phyloP scores from a whole-genome alignment of 1,284 basidiomycete genomes.

The Tylopilus sp. region DNA sequence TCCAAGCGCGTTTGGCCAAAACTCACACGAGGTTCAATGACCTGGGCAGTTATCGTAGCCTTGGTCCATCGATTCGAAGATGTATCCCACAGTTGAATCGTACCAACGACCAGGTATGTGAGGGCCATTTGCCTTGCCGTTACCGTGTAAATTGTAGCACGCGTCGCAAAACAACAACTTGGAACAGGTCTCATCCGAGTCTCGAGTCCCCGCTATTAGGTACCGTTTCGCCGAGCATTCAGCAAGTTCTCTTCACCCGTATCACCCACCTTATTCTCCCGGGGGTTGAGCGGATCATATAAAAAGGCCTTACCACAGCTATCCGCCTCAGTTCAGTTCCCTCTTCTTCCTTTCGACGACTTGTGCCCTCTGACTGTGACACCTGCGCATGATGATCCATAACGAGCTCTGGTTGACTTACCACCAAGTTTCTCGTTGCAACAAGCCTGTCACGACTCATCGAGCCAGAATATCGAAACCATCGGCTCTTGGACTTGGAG shows the following conservation, averaged over 20 bases:
- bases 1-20: no score
- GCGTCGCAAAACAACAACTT: no score
- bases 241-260: conserved; percentile 6
- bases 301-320: conserved; percentile 8
- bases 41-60: no score
- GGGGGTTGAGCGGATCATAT: conserved; percentile 6
- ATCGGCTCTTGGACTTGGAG: conserved; percentile 42
- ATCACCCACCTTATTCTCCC: conserved; percentile 4
- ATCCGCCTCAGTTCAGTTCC: background rate
- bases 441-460: conserved; percentile 43
- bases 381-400: conserved; percentile 25
- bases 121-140: background rate
- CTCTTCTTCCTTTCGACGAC: background rate
- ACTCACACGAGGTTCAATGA: no score
- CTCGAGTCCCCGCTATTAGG: background rate
- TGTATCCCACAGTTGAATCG: background rate
- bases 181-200: no score
- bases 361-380: background rate
- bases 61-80: background rate
- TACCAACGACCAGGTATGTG: no score
- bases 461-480: conserved; percentile 40
- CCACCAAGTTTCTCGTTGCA: conserved; percentile 41
- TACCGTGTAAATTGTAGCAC: no score
- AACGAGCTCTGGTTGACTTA: conserved; percentile 47
- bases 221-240: background rate